phyloP scores from a whole-genome alignment of 345 rosid species.

The Pelargonium nanum region DNA sequence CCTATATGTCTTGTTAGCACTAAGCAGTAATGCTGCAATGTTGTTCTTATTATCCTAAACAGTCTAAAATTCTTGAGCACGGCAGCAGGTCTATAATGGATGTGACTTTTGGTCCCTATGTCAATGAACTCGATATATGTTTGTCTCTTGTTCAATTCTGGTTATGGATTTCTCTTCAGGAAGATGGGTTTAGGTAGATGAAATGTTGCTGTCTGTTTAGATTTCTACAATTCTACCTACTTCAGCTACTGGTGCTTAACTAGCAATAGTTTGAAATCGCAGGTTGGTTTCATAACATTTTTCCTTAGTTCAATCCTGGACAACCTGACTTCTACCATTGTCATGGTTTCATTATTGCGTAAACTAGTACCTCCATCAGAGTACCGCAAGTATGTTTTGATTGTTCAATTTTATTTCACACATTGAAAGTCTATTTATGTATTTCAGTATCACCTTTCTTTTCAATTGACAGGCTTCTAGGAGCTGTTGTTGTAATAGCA shows the following conservation, averaged over 20 bases:
- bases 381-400: slow-evolving; percentile 73
- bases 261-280: slow-evolving; percentile 20
- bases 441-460: not conserved
- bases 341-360: slow-evolving; percentile 91
- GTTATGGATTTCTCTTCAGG: not conserved
- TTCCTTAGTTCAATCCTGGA: slow-evolving; percentile 87
- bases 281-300: slow-evolving; percentile 89
- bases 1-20: not conserved
- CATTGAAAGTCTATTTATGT: not conserved
- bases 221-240: not conserved
- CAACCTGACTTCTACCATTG: slow-evolving; percentile 87
- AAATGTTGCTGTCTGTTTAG: not conserved
- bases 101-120: slow-evolving; percentile 2
- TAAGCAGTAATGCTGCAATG: not conserved
- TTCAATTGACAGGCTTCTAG: slow-evolving; percentile 57
- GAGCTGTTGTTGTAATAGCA: slow-evolving; percentile 91
- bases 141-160: slow-evolving; percentile 4
- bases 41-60: not conserved
- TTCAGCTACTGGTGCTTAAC: slow-evolving; percentile 9
- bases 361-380: slow-evolving; percentile 83
- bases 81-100: not conserved
- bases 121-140: not conserved
- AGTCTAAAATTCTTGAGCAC: no score
- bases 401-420: not conserved
- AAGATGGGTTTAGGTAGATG: not conserved